Conservation (phyloP, 83 land plant genomes). For the Isoetes engelmannii region DNA sequence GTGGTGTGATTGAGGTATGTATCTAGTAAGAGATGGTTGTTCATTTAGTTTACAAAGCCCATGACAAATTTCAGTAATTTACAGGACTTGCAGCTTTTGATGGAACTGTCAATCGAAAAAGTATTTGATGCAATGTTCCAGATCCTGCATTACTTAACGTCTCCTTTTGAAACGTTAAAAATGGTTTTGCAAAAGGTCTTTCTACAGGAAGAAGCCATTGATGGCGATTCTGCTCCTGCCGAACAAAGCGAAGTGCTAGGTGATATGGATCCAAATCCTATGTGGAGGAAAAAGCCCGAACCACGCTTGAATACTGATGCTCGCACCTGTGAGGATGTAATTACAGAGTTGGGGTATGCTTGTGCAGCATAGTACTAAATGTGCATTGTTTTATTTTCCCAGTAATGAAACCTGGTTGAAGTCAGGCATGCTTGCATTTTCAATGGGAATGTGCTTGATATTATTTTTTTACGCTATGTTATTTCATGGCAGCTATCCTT, state of each 20-base stretch:
- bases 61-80: neutral
- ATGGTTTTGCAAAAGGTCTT: slow-evolving; percentile 33
- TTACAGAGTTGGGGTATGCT: slow-evolving; percentile 82
- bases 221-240: slow-evolving; percentile 4
- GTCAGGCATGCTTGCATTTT: too few species aligned
- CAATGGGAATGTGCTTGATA: too few species aligned
- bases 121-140: slow-evolving; percentile 66
- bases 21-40: neutral
- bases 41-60: slow-evolving; percentile 4
- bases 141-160: slow-evolving; percentile 51
- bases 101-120: slow-evolving; percentile 79
- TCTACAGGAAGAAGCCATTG: neutral
- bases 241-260: slow-evolving; percentile 47
- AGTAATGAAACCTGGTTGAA: too few species aligned
- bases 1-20: slow-evolving; percentile 90
- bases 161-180: slow-evolving; percentile 54
- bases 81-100: slow-evolving; percentile 87
- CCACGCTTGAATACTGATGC: slow-evolving; percentile 77
- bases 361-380: too few species aligned
- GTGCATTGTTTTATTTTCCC: too few species aligned
- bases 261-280: slow-evolving; percentile 53
- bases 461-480: too few species aligned
- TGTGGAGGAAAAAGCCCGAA: slow-evolving; percentile 37
- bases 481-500: too few species aligned
- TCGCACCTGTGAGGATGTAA: slow-evolving; percentile 86